These are phyloP conservation scores for Populus trichocarpa DNA, from an alignment of 441 rosid genomes.

Conservation along the genomic window DNA sequence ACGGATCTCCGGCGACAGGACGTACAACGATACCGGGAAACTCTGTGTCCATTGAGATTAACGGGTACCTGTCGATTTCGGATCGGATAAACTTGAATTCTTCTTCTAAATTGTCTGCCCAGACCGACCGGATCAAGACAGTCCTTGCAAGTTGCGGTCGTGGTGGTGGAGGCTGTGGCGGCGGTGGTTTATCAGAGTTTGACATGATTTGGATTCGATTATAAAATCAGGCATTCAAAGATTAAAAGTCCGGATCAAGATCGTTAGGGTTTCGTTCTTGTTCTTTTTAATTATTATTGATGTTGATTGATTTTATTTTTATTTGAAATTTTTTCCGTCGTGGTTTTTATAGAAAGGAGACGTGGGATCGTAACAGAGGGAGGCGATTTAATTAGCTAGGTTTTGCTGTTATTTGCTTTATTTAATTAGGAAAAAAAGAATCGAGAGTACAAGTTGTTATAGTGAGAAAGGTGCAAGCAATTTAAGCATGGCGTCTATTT, in stretches of 20 bases:
- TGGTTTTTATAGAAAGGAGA: neutral
- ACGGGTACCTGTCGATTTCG: constrained; percentile 35
- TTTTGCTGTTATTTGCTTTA: no score
- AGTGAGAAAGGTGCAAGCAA: constrained; percentile 2
- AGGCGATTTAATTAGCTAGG: neutral
- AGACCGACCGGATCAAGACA: constrained; percentile 45
- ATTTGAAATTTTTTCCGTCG: neutral
- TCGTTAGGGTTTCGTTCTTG: neutral
- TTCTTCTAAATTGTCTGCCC: constrained; percentile 37
- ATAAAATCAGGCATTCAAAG: neutral
- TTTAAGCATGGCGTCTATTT: neutral
- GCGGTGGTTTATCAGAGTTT: constrained; percentile 9
- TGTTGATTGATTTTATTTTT: neutral
- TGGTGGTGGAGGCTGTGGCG: constrained; percentile 1
- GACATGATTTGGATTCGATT: constrained; percentile 3
- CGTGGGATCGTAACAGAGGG: neutral
- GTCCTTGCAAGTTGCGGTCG: constrained; percentile 1
- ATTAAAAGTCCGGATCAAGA: neutral
- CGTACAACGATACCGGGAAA: constrained; percentile 59
- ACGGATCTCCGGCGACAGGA: constrained; percentile 11
- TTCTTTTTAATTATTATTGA: neutral
- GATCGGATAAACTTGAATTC: constrained; percentile 45
- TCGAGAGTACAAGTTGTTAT: neutral
- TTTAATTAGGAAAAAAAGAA: neutral
- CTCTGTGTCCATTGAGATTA: constrained; percentile 67